phyloP scores from a whole-genome alignment of 2,329 filamentous ascomycete genomes.

The Beauveria rudraprayagi region DNA sequence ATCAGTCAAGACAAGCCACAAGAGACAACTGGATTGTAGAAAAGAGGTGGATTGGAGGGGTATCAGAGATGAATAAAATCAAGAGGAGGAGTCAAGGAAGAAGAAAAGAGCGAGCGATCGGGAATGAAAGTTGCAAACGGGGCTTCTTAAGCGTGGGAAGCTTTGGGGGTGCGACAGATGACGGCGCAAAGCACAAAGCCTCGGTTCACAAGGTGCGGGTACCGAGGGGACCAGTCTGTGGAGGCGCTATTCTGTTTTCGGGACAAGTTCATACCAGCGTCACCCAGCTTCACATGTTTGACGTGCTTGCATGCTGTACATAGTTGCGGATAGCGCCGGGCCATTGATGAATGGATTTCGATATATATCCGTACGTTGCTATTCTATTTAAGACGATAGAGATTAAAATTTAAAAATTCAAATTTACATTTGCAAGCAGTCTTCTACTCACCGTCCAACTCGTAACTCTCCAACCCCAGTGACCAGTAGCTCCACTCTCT shows the following conservation, averaged over 20 bases:
- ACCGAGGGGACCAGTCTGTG: constrained; percentile 3
- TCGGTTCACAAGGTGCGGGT: not conserved
- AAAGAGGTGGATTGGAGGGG: not conserved
- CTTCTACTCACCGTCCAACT: no score
- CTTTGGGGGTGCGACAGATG: not conserved
- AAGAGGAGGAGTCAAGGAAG: not conserved
- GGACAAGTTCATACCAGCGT: not conserved
- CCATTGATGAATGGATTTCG: no score
- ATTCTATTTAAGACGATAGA: not conserved
- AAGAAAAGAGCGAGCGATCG: not conserved
- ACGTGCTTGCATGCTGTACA: no score
- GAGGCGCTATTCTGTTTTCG: not conserved
- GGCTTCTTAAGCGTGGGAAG: constrained; percentile 8
- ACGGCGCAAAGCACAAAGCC: not conserved
- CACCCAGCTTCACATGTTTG: constrained; percentile 9
- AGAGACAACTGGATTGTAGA: not conserved
- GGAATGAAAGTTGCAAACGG: not conserved
- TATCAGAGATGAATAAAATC: constrained; percentile 2
- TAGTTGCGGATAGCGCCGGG: no score
- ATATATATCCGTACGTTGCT: not conserved
- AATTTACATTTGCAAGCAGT: not conserved
- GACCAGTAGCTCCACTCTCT: not conserved
- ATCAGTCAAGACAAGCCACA: not conserved
- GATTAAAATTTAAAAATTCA: not conserved
- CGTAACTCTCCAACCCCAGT: not conserved